Conservation (phyloP, 176 grass and related monocot species). For the Miscanthus lutarioriparius region DNA sequence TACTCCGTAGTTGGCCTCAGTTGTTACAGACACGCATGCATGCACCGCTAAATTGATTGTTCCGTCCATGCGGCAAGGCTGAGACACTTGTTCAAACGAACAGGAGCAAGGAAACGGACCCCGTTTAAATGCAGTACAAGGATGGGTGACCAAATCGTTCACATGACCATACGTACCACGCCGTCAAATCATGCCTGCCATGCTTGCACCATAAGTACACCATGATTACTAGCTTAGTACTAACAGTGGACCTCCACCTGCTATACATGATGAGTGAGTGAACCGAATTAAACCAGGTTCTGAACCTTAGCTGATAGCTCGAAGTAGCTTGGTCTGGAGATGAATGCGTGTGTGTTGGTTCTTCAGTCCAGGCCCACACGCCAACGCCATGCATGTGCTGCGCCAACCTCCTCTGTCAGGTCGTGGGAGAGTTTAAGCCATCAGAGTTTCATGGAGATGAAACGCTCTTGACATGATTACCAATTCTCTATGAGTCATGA, state of each 20-base stretch:
- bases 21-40: background rate
- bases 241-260: constrained; percentile 23
- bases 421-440: too few relatives aligned
- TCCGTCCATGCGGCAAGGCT: background rate
- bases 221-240: background rate
- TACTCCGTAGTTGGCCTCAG: background rate
- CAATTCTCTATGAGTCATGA: too few relatives aligned
- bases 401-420: constrained; percentile 12
- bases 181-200: constrained; percentile 26
- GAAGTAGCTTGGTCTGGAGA: constrained; percentile 38
- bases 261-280: too few relatives aligned
- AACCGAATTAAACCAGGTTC: background rate
- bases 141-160: constrained; percentile 33
- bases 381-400: constrained; percentile 36
- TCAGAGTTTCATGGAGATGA: too few relatives aligned
- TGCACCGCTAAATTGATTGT: constrained; percentile 1
- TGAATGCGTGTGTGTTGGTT: background rate
- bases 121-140: constrained; percentile 16
- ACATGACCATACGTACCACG: background rate
- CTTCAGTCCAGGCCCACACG: constrained; percentile 16
- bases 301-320: background rate
- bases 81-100: background rate
- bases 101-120: background rate
- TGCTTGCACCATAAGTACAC: constrained; percentile 3
- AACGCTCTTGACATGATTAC: too few relatives aligned